Evolutionary conservation across 2,329 filamentous ascomycete genomes (phyloP).

Genomic region (Ceratocystis albifundus): DNA sequence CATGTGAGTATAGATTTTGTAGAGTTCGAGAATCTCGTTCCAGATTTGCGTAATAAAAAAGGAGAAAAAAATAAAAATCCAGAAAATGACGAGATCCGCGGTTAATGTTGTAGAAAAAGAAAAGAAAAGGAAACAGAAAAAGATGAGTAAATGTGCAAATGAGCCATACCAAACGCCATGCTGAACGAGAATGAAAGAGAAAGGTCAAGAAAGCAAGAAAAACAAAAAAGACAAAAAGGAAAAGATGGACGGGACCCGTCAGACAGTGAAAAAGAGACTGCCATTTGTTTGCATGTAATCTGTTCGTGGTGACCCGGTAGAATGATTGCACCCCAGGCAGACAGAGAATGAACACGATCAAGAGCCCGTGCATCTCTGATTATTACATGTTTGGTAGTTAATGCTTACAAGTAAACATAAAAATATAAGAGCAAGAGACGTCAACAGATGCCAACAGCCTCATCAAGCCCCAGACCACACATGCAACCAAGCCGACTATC

Average conservation of each 20-base stretch:
- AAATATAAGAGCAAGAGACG: background rate
- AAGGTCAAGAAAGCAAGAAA: conserved; percentile 1
- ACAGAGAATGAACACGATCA: background rate
- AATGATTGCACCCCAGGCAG: background rate
- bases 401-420: conserved; percentile 11
- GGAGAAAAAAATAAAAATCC: conserved; percentile 9
- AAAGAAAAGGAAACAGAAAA: conserved; percentile 22
- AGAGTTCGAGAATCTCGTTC: conserved; percentile 3
- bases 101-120: background rate
- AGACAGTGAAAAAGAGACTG: background rate
- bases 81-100: background rate
- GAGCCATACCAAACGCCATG: conserved; percentile 20
- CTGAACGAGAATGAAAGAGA: conserved; percentile 17
- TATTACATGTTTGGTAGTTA: conserved; percentile 12
- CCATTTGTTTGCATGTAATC: background rate
- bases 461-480: background rate
- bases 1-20: conserved; percentile 9
- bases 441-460: background rate
- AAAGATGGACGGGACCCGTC: conserved; percentile 2
- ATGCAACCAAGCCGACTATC: background rate
- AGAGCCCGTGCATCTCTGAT: background rate
- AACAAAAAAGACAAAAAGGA: background rate
- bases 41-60: conserved; percentile 7
- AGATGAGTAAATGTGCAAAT: conserved; percentile 11
- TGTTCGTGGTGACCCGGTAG: background rate